Percentiles rank a stretch among this genome's conserved stretches.
These are phyloP conservation scores for Gypsophila paniculata DNA, from an alignment of 179 eudicot genomes.

Conservation along the genomic window DNA sequence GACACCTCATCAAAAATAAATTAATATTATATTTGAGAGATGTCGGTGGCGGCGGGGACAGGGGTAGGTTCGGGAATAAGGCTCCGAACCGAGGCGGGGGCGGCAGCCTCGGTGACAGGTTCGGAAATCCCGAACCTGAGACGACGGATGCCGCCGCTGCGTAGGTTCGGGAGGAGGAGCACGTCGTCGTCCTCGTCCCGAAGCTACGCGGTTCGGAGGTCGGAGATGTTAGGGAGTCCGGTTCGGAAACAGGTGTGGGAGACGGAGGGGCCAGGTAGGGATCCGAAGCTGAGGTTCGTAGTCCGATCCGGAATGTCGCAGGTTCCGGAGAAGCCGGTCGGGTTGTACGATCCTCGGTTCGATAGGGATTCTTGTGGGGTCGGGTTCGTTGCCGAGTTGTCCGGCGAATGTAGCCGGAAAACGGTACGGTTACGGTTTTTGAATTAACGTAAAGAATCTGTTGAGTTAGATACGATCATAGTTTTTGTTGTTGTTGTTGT, in stretches of 20 bases:
- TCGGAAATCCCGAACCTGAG: background rate
- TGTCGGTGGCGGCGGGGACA: slow-evolving; percentile 32
- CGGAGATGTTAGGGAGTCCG: slow-evolving; percentile 31
- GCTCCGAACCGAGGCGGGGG: slow-evolving; percentile 19
- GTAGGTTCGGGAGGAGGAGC: slow-evolving; percentile 37
- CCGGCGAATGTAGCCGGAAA: slow-evolving; percentile 71
- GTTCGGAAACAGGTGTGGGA: slow-evolving; percentile 21
- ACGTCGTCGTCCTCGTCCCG: slow-evolving; percentile 19
- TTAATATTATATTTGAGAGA: background rate
- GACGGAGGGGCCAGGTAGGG: slow-evolving; percentile 24
- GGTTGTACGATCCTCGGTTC: slow-evolving; percentile 66
- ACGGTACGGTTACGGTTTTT: slow-evolving; percentile 44
- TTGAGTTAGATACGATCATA: no score
- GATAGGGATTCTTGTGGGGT: slow-evolving; percentile 98
- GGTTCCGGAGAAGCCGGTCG: slow-evolving; percentile 87
- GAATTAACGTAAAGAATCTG: no score
- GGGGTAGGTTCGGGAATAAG: slow-evolving; percentile 42
- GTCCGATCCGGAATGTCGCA: slow-evolving; percentile 58
- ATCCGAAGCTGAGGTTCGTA: slow-evolving; percentile 50
- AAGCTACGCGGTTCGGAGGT: slow-evolving; percentile 37
- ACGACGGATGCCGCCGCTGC: slow-evolving; percentile 15
- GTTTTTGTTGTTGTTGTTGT: no score
- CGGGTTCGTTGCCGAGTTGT: slow-evolving; percentile 86
- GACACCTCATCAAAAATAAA: no score
- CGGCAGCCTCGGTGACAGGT: slow-evolving; percentile 5